Evolutionary conservation across 2,329 filamentous ascomycete species (phyloP).

Genomic region (Paraphoma chrysanthemicola): DNA sequence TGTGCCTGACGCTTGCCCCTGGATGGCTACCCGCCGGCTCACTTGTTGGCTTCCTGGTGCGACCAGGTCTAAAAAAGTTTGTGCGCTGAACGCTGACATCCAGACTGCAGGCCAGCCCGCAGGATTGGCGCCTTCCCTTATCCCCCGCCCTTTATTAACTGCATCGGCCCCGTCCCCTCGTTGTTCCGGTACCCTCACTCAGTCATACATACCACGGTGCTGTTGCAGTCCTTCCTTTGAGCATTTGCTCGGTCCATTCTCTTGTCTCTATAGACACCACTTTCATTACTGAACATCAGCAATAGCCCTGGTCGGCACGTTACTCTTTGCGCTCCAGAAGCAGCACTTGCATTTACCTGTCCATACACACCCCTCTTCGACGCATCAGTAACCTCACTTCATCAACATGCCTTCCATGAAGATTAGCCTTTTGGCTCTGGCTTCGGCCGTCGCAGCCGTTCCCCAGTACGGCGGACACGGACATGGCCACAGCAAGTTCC

Average conservation of each 20-base stretch:
- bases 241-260: constrained; percentile 53
- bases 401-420: constrained; percentile 45
- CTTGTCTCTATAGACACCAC: constrained; percentile 42
- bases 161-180: constrained; percentile 28
- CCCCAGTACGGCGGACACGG: constrained; percentile 42
- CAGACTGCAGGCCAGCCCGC: constrained; percentile 15
- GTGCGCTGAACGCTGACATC: constrained; percentile 23
- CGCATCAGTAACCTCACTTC: constrained; percentile 17
- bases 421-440: constrained; percentile 53
- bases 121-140: constrained; percentile 12
- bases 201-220: constrained; percentile 38
- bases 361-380: constrained; percentile 13
- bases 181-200: constrained; percentile 30
- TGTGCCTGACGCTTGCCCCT: constrained; percentile 29
- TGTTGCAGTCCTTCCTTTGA: constrained; percentile 48
- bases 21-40: constrained; percentile 19
- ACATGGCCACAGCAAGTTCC: constrained; percentile 36
- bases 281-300: constrained; percentile 45
- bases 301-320: constrained; percentile 54
- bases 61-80: constrained; percentile 36
- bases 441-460: constrained; percentile 48
- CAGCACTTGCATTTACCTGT: constrained; percentile 36
- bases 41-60: constrained; percentile 27
- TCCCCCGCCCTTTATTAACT: constrained; percentile 38
- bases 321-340: constrained; percentile 46